These are phyloP conservation scores for Coprinellus micaceus DNA, from an alignment of 768 basidiomycete genomes.

Conservation along the genomic window DNA sequence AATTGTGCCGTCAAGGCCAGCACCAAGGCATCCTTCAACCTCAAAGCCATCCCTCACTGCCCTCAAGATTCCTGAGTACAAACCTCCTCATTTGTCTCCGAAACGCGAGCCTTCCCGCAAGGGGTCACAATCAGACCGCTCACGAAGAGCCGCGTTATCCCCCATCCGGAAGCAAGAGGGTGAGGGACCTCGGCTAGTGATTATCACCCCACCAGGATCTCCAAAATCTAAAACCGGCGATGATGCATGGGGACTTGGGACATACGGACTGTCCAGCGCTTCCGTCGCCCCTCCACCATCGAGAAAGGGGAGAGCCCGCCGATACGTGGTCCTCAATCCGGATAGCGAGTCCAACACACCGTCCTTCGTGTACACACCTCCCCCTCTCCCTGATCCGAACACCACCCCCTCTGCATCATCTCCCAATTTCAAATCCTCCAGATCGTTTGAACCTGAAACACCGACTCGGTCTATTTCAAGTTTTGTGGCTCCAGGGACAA, in stretches of 20 bases:
- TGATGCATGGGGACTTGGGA: neutral
- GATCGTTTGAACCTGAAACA: neutral
- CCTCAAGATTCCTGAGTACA: conserved; percentile 2
- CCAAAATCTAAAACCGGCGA: neutral
- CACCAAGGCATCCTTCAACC: neutral
- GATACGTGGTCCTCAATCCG: conserved; percentile 5
- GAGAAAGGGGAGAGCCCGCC: neutral
- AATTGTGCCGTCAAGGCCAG: neutral
- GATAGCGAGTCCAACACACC: conserved; percentile 3
- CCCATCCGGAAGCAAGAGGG: neutral
- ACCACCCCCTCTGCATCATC: neutral
- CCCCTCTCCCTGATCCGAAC: conserved; percentile 2
- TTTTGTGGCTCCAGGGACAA: neutral
- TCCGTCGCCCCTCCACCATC: neutral
- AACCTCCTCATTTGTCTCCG: neutral
- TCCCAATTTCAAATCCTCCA: neutral
- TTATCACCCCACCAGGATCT: conserved; percentile 1
- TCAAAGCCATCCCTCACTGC: conserved; percentile 1
- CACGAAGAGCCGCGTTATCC: neutral
- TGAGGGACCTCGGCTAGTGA: conserved; percentile 4
- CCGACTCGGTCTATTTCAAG: neutral
- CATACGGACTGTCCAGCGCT: neutral
- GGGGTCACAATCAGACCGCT: neutral
- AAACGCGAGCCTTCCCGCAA: neutral
- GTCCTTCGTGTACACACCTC: conserved; percentile 6